Evolutionary conservation across 2,329 filamentous ascomycete genomes (phyloP).

Genomic region (Exophiala bonariae): DNA sequence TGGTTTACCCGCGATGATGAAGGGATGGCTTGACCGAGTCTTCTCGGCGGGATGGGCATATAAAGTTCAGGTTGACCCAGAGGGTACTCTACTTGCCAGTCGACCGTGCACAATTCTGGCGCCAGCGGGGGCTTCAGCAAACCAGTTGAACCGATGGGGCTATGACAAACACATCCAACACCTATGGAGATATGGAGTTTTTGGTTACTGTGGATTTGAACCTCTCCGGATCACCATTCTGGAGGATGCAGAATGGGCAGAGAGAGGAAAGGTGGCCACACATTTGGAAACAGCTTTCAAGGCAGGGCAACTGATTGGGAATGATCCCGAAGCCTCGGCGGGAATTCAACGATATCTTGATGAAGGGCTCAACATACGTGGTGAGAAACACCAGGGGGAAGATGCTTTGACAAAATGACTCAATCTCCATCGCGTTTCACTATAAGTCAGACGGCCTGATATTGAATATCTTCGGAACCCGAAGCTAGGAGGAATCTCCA

Average conservation of each 20-base stretch:
- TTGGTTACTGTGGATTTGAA: constrained; percentile 13
- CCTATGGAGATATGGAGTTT: constrained; percentile 12
- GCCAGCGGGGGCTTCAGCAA: constrained; percentile 7
- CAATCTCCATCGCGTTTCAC: too few relatives aligned
- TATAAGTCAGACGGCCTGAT: too few relatives aligned
- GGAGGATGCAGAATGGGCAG: constrained; percentile 4
- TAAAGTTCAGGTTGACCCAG: constrained; percentile 8
- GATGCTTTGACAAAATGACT: too few relatives aligned
- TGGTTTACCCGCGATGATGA: constrained; percentile 10
- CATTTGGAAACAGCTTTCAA: constrained; percentile 7
- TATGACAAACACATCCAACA: constrained; percentile 12
- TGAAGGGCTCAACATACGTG: constrained; percentile 5
- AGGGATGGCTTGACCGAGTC: constrained; percentile 13
- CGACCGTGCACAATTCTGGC: constrained; percentile 11
- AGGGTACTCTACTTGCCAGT: constrained; percentile 4
- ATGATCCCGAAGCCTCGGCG: constrained; percentile 16
- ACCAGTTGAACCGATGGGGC: constrained; percentile 10
- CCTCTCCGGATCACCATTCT: constrained; percentile 14
- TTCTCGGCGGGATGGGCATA: constrained; percentile 11
- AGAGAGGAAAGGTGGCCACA: constrained; percentile 2
- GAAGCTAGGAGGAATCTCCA: too few relatives aligned
- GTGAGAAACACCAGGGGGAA: neutral
- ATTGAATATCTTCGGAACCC: too few relatives aligned
- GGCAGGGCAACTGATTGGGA: constrained; percentile 10
- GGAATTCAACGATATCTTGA: constrained; percentile 7